Conservation (phyloP, 305 asterid species). For the Fraxinus xanthoxyloides region DNA sequence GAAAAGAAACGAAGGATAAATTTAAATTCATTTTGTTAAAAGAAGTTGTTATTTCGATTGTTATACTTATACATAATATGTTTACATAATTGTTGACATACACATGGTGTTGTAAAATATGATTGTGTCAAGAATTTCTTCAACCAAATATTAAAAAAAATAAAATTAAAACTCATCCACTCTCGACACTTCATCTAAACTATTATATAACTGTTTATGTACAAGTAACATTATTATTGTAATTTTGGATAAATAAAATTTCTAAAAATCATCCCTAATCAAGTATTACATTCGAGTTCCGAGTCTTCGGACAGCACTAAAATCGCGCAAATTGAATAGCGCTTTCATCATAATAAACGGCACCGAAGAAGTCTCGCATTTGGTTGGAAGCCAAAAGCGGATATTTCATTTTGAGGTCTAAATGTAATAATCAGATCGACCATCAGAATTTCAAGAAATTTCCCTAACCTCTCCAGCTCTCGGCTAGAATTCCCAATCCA, state of each 20-base stretch:
- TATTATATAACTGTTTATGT: too few relatives aligned
- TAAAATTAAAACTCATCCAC: too few relatives aligned
- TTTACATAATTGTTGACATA: too few relatives aligned
- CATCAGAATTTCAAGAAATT: neutral
- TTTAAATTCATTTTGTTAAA: too few relatives aligned
- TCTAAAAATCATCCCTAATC: neutral
- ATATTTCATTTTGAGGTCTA: neutral
- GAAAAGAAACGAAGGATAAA: neutral
- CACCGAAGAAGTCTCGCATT: neutral
- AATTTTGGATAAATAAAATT: neutral
- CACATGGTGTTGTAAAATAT: too few relatives aligned
- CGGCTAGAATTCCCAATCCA: neutral
- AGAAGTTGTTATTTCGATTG: neutral
- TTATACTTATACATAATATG: too few relatives aligned
- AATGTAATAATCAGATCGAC: neutral
- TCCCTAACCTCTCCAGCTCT: neutral
- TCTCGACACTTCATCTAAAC: too few relatives aligned
- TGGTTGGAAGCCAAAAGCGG: neutral
- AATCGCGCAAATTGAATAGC: neutral
- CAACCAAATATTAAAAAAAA: too few relatives aligned
- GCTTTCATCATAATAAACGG: neutral
- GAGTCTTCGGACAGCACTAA: neutral
- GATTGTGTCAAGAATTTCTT: too few relatives aligned
- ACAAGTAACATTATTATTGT: too few relatives aligned
- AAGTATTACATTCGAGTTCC: neutral